Evolutionary conservation across 495 filamentous ascomycete genomes (phyloP), one percentile per base, ranked within the genome.

Genomic region (Penicillium cataractarum): DNA sequence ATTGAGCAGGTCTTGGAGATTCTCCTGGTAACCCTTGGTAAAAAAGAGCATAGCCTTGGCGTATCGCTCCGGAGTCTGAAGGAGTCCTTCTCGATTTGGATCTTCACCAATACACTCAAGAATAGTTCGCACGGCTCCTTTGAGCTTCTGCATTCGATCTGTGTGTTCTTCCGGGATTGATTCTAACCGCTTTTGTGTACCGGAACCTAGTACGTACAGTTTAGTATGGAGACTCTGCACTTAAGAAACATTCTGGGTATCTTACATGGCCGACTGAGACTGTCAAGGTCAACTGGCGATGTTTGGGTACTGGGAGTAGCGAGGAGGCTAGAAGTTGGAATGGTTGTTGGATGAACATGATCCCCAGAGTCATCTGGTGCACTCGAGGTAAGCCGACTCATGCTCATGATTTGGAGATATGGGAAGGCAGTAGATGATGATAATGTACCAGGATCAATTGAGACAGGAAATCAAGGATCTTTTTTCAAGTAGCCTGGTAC

Each of bases 11-110:
- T 95, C 92, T 59, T 86, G 81, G 48, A 98, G 85, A 72, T 97
- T 97, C 82, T 98, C 90, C 76, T 97, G 91, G 70, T 99, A 99
- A 31, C 95, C 95, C 73, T 97, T 96, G n/a, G 95, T 98, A 78
- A 99, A 96, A 81, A 90, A 96, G 22, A 99, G 83, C 92, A 99
- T 93, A 5, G 95, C 95, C 74, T 94, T 94, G 60, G 95, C 94
- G 76, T 97, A 97, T 59, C 95, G 80, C 65, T 90, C 86, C 3
- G 95, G 95, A 2, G 95, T 99, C 35, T 87, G 89, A 2, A 89
- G 83, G 24, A 99, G 80, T 7, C 95, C 95, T 70, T 97, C 93
- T 46, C 95, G 85, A 67, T 94, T 88, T 0, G 95, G 92, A 71
- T 99, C 93, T 76, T 99, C 95, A 57, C 95, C 95, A 40, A 99